Evolutionary conservation across 306 rosid genomes (phyloP).

Genomic region (Hippophae gyantsensis): DNA sequence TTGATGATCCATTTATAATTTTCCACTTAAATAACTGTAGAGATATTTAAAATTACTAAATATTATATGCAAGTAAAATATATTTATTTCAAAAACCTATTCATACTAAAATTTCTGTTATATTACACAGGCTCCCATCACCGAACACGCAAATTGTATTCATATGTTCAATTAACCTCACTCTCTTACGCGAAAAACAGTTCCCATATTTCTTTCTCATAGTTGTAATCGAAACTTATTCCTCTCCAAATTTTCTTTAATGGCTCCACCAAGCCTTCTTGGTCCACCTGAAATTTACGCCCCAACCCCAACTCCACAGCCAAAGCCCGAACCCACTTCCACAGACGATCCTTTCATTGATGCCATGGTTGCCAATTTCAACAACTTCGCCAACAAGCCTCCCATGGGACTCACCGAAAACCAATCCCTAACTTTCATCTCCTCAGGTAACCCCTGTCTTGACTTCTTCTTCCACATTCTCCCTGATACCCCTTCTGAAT

Average conservation of each 20-base stretch:
- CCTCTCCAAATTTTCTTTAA: background rate
- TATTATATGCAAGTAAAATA: too few relatives aligned
- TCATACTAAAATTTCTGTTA: too few relatives aligned
- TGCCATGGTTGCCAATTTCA: constrained; percentile 31
- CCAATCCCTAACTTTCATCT: constrained; percentile 30
- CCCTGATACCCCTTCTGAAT: constrained; percentile 30
- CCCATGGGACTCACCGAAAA: constrained; percentile 34
- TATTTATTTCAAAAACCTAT: too few relatives aligned
- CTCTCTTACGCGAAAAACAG: too few relatives aligned
- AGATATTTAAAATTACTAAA: too few relatives aligned
- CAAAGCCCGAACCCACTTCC: background rate
- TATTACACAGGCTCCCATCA: too few relatives aligned
- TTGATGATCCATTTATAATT: too few relatives aligned
- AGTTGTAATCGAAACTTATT: too few relatives aligned
- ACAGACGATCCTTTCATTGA: constrained; percentile 30
- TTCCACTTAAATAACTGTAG: too few relatives aligned
- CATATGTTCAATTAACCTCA: too few relatives aligned
- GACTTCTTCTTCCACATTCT: constrained; percentile 60
- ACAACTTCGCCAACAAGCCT: background rate
- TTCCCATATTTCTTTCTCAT: too few relatives aligned
- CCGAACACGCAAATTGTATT: too few relatives aligned
- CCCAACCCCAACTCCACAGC: background rate
- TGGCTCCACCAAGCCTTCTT: constrained; percentile 42
- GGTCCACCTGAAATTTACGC: constrained; percentile 52
- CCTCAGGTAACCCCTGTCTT: constrained; percentile 54